A percentile compares a stretch with the other conserved stretches of the same genome.
Evolutionary conservation across 306 rosid species (phyloP).

Genomic region (Quercus alba): DNA sequence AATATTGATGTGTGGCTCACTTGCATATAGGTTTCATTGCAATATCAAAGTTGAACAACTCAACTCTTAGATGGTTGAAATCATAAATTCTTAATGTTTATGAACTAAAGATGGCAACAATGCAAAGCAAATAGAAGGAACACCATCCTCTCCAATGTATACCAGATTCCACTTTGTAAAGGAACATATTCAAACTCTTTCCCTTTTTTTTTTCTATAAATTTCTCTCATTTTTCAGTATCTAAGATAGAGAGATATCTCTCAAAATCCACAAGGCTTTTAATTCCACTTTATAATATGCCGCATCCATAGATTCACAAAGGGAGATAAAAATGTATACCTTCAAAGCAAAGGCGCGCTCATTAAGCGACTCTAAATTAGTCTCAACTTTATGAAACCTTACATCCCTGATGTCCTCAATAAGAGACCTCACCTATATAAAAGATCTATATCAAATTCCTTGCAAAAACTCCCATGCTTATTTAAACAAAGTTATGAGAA

Average conservation of each 20-base stretch:
- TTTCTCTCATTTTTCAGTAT: too few species aligned
- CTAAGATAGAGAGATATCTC: too few species aligned
- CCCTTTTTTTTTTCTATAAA: too few species aligned
- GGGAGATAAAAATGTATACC: conserved; percentile 41
- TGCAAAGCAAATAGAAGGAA: neutral
- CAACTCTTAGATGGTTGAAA: neutral
- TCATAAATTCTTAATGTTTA: neutral
- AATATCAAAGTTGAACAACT: neutral
- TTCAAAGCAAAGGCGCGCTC: conserved; percentile 88
- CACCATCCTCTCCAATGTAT: neutral
- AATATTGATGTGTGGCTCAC: neutral
- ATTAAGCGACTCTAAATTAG: conserved; percentile 79
- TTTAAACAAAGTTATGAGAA: conserved; percentile 11
- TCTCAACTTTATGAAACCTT: conserved; percentile 90
- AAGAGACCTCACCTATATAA: conserved; percentile 78
- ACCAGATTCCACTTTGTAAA: too few species aligned
- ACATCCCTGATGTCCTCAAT: conserved; percentile 87
- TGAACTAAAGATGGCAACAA: neutral
- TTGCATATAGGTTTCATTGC: neutral
- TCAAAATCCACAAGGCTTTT: neutral
- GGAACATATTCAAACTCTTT: too few species aligned
- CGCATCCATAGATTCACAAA: neutral
- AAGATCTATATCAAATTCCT: conserved; percentile 20
- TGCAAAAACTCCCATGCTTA: conserved; percentile 4
- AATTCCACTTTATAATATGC: neutral